These are phyloP conservation scores for Sporothrix euskadiensis DNA, from an alignment of 2,329 filamentous ascomycete genomes.

Conservation along the genomic window DNA sequence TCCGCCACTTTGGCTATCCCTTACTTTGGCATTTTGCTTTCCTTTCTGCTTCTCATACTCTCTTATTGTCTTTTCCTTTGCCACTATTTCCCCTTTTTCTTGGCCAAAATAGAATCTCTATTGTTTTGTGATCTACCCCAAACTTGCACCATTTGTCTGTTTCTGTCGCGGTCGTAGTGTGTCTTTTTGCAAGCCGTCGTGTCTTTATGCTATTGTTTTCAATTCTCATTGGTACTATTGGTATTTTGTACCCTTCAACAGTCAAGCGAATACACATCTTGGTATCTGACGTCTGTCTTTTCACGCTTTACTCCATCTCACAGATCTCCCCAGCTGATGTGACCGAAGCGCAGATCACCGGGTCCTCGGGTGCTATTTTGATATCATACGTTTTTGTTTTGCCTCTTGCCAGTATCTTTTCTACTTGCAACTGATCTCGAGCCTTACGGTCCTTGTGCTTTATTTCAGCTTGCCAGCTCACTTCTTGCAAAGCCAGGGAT, in stretches of 20 bases:
- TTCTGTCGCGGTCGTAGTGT: slow-evolving; percentile 16
- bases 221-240: no score
- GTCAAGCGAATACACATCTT: background rate
- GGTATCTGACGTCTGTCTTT: background rate
- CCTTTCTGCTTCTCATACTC: background rate
- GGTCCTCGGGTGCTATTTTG: background rate
- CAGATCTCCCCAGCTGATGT: background rate
- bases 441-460: background rate
- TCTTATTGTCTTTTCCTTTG: background rate
- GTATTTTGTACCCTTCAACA: background rate
- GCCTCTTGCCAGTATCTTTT: background rate
- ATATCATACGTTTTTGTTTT: background rate
- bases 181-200: background rate
- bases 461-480: background rate
- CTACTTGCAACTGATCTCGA: background rate
- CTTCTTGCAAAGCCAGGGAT: slow-evolving; percentile 11
- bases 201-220: background rate
- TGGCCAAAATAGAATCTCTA: background rate
- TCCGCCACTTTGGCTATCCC: background rate
- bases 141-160: background rate
- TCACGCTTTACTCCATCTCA: background rate
- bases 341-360: background rate
- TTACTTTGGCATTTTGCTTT: background rate
- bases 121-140: background rate
- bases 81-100: background rate